Evolutionary conservation across 2,329 filamentous ascomycete genomes (phyloP).

Genomic region (Septoria petroselini): DNA sequence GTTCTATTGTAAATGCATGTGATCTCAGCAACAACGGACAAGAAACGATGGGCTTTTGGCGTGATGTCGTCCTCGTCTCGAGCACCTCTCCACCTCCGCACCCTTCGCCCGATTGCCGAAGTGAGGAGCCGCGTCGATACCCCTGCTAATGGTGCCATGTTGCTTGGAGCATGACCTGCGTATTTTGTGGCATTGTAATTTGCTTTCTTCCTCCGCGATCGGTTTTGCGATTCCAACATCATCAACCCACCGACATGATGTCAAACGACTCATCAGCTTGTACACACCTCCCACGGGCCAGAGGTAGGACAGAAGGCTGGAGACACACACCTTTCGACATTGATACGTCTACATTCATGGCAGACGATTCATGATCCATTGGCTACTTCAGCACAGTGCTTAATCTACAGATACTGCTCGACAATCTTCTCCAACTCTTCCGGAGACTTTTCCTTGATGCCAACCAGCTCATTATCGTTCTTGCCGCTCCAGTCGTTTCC

Average conservation of each 20-base stretch:
- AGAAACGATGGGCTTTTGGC: constrained; percentile 9
- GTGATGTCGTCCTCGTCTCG: constrained; percentile 9
- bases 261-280: no score
- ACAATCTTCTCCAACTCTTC: constrained; percentile 34
- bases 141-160: background rate
- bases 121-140: constrained; percentile 2
- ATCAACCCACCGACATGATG: no score
- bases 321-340: no score
- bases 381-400: no score
- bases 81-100: constrained; percentile 4
- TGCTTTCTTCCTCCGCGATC: background rate
- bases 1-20: background rate
- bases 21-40: constrained; percentile 14
- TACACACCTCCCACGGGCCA: no score
- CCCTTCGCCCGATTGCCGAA: constrained; percentile 10
- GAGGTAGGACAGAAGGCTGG: no score
- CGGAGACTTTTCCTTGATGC: constrained; percentile 35
- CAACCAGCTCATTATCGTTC: constrained; percentile 41
- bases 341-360: no score
- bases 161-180: background rate
- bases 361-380: no score
- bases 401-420: constrained; percentile 18
- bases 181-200: background rate
- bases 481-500: constrained; percentile 35
- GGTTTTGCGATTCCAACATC: background rate